These are phyloP conservation scores for Fonsecaea nubica DNA, from an alignment of 2,329 filamentous ascomycete genomes.

Conservation along the genomic window DNA sequence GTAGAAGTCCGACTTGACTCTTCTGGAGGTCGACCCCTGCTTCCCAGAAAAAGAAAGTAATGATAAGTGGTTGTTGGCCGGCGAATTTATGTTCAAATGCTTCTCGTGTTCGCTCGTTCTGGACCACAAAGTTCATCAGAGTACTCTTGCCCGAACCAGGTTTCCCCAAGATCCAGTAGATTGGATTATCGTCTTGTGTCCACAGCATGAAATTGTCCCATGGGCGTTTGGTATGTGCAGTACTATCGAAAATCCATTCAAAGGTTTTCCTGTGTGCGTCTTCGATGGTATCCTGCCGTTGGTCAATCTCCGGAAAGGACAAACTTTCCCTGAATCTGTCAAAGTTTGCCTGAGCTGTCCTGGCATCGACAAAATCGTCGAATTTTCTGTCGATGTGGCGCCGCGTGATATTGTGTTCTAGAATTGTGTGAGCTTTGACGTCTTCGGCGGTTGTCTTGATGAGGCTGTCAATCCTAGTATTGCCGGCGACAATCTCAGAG, in stretches of 20 bases:
- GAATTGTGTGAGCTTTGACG: background rate
- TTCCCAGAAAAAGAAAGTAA: constrained; percentile 21
- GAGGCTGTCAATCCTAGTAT: background rate
- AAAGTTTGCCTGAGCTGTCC: background rate
- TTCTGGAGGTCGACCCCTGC: constrained; percentile 14
- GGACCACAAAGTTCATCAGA: constrained; percentile 20
- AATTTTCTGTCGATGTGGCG: constrained; percentile 3
- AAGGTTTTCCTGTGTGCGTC: constrained; percentile 10
- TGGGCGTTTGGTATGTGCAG: background rate
- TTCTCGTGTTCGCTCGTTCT: constrained; percentile 4
- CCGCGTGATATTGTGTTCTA: constrained; percentile 10
- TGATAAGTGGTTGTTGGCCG: background rate
- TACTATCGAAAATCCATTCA: constrained; percentile 12
- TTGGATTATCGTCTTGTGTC: background rate
- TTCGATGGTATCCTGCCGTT: constrained; percentile 10
- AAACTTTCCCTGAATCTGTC: constrained; percentile 10
- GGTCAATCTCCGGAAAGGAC: constrained; percentile 6
- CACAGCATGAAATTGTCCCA: constrained; percentile 12
- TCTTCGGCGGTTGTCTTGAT: background rate
- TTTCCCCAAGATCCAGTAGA: constrained; percentile 12
- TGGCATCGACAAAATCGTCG: background rate
- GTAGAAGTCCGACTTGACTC: constrained; percentile 8
- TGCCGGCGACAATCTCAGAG: background rate
- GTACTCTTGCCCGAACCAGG: constrained; percentile 15
- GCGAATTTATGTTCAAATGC: background rate